phyloP scores from a whole-genome alignment of 1,284 basidiomycete species.

The Ustilago crameri region DNA sequence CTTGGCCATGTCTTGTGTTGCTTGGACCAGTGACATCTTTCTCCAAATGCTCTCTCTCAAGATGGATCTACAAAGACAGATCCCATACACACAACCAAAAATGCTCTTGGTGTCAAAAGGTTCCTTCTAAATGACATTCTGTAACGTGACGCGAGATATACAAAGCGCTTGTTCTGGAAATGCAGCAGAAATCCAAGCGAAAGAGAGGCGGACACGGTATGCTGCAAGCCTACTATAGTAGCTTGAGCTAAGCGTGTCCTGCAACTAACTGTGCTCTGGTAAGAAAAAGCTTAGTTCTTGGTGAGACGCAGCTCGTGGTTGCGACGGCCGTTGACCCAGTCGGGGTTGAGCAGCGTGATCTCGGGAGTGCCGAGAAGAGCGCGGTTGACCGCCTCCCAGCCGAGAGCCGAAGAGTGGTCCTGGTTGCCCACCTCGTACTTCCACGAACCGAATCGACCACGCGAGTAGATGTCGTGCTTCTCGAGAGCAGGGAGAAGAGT shows the following conservation, averaged over 20 bases:
- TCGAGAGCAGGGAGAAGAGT: constrained; percentile 70
- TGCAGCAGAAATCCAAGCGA: too few relatives aligned
- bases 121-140: constrained; percentile 16
- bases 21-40: too few relatives aligned
- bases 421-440: constrained; percentile 73
- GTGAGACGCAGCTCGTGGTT: constrained; percentile 70
- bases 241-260: not conserved
- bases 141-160: constrained; percentile 19
- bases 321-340: constrained; percentile 71
- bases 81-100: too few relatives aligned
- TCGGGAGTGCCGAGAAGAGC: constrained; percentile 70
- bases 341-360: constrained; percentile 70
- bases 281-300: constrained; percentile 5
- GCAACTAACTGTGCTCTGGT: not conserved
- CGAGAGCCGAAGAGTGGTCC: constrained; percentile 72
- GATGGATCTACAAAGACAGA: too few relatives aligned
- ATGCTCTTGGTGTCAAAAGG: not conserved
- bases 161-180: constrained; percentile 3
- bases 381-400: constrained; percentile 72
- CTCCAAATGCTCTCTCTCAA: too few relatives aligned
- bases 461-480: constrained; percentile 70
- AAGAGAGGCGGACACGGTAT: constrained; percentile 3
- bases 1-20: too few relatives aligned
- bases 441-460: constrained; percentile 73
- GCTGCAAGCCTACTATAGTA: too few relatives aligned